A percentile compares a stretch with the other conserved stretches of the same genome.
phyloP scores from a whole-genome alignment of 257 asterid genomes.

The Catharanthus roseus region DNA sequence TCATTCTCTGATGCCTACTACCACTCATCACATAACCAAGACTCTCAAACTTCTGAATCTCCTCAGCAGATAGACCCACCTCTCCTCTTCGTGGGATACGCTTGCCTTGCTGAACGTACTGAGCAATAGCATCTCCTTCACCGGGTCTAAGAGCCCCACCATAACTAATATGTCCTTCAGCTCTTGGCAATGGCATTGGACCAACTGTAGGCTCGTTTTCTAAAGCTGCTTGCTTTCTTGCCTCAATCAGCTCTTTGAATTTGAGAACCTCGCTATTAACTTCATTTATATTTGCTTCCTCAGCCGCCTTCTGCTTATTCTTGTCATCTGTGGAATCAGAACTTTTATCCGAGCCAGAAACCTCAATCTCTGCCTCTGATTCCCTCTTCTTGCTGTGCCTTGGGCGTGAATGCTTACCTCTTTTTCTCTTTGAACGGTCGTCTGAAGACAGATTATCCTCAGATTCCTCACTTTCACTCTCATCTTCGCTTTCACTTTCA shows the following conservation, averaged over 20 bases:
- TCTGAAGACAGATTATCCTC: constrained; percentile 25
- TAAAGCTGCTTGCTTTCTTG: constrained; percentile 41
- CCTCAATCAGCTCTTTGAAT: constrained; percentile 67
- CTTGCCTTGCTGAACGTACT: constrained; percentile 97
- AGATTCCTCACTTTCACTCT: constrained; percentile 57
- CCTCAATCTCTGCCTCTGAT: constrained; percentile 32
- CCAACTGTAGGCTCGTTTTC: constrained; percentile 75
- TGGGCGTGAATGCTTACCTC: constrained; percentile 38
- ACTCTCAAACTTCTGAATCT: constrained; percentile 74
- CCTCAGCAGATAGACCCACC: constrained; percentile 98
- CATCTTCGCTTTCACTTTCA: constrained; percentile 36
- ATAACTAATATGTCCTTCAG: constrained; percentile 95
- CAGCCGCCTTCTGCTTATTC: constrained; percentile 23
- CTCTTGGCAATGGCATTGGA: constrained; percentile 90
- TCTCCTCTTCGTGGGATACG: constrained; percentile 99
- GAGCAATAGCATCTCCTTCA: constrained; percentile 99
- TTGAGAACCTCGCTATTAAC: constrained; percentile 41
- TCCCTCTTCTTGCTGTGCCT: constrained; percentile 45
- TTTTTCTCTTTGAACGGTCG: constrained; percentile 33
- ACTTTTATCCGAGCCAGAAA: constrained; percentile 19
- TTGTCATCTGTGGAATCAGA: constrained; percentile 34
- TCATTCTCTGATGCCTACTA: constrained; percentile 99
- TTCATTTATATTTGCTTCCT: constrained; percentile 38
- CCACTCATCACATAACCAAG: constrained; percentile 99
- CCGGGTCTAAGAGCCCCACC: constrained; percentile 99